Evolutionary conservation across 805 yeast species (phyloP).

Genomic region (Torulaspora microellipsoides): DNA sequence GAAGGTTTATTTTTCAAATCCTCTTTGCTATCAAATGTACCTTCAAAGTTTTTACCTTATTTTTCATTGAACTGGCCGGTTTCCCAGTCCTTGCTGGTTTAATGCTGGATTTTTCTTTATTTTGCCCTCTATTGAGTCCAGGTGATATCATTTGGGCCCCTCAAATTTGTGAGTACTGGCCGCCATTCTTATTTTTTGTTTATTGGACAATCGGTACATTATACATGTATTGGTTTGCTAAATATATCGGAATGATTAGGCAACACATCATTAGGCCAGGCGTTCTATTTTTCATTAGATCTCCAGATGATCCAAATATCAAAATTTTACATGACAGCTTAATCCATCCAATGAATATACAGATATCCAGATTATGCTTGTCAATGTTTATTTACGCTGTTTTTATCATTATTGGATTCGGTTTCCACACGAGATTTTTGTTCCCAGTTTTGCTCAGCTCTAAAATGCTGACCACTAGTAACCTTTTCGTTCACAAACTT

Average conservation of each 20-base stretch:
- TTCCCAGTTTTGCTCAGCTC: constrained; percentile 37
- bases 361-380: constrained; percentile 64
- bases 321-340: constrained; percentile 83
- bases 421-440: constrained; percentile 51
- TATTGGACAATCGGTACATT: constrained; percentile 74
- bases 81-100: constrained; percentile 88
- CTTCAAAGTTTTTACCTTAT: constrained; percentile 67
- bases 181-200: constrained; percentile 22
- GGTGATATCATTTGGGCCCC: constrained; percentile 22
- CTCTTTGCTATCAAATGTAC: constrained; percentile 57
- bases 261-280: constrained; percentile 74
- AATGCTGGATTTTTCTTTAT: constrained; percentile 60
- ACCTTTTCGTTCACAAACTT: constrained; percentile 10
- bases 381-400: constrained; percentile 72
- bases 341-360: constrained; percentile 67
- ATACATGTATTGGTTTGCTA: constrained; percentile 84
- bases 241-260: constrained; percentile 81
- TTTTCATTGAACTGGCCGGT: constrained; percentile 71
- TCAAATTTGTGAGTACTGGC: constrained; percentile 21
- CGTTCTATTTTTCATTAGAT: constrained; percentile 82
- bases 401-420: constrained; percentile 72
- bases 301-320: constrained; percentile 91
- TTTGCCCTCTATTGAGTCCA: constrained; percentile 27
- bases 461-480: constrained; percentile 15
- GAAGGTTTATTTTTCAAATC: constrained; percentile 48